Percentiles rank a stretch among this genome's conserved stretches.
These are phyloP conservation scores for Astragalus membranaceus DNA, from an alignment of 306 rosid genomes.

Conservation along the genomic window DNA sequence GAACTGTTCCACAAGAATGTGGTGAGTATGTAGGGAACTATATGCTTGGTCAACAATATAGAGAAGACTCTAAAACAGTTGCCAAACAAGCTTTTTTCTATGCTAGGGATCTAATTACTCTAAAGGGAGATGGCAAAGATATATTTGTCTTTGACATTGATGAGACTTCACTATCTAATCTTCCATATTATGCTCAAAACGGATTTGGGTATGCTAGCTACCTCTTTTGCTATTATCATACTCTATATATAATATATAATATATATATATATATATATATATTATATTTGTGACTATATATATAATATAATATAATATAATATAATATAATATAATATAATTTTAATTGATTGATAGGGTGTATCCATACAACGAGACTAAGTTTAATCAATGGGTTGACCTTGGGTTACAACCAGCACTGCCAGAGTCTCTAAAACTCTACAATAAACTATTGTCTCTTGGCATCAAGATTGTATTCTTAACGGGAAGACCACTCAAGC, in stretches of 20 bases:
- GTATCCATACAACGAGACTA: slow-evolving; percentile 6
- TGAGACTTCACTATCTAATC: slow-evolving; percentile 52
- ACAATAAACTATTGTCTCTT: slow-evolving; percentile 23
- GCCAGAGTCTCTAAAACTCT: slow-evolving; percentile 42
- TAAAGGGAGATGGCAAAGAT: slow-evolving; percentile 15
- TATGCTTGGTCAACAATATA: slow-evolving; percentile 32
- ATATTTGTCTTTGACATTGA: slow-evolving; percentile 49
- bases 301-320: no score
- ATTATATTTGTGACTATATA: no score
- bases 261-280: background rate
- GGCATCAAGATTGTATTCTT: slow-evolving; percentile 43
- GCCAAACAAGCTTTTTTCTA: slow-evolving; percentile 16
- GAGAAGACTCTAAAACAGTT: slow-evolving; percentile 38
- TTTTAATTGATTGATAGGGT: slow-evolving; percentile 15
- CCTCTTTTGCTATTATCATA: background rate
- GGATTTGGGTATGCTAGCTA: slow-evolving; percentile 41
- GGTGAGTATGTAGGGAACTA: slow-evolving; percentile 41
- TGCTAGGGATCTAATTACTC: slow-evolving; percentile 10
- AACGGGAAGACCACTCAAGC: slow-evolving; percentile 33
- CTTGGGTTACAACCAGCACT: slow-evolving; percentile 38
- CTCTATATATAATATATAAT: no score
- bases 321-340: no score
- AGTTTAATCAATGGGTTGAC: slow-evolving; percentile 28
- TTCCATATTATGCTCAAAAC: slow-evolving; percentile 39
- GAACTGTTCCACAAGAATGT: slow-evolving; percentile 35